Evolutionary conservation across 306 rosid genomes (phyloP).

Genomic region (Vigna unguiculata): DNA sequence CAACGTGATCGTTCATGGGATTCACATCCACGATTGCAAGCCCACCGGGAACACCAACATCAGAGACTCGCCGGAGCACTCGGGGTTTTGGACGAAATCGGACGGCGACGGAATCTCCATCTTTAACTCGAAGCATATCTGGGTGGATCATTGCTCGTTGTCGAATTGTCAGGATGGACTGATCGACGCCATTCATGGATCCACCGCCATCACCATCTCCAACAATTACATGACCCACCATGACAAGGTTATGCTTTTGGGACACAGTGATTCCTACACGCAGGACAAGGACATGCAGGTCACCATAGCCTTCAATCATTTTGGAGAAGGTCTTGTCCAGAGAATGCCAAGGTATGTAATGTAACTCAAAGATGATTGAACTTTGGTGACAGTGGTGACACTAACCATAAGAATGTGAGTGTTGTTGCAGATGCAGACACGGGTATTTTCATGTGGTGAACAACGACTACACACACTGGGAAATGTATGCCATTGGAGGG

Average conservation of each 20-base stretch:
- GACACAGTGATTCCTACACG: slow-evolving; percentile 79
- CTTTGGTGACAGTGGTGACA: too few species aligned
- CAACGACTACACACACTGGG: slow-evolving; percentile 96
- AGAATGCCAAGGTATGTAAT: slow-evolving; percentile 99
- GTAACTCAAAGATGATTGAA: too few species aligned
- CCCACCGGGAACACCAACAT: slow-evolving; percentile 66
- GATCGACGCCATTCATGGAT: slow-evolving; percentile 88
- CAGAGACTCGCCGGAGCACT: slow-evolving; percentile 74
- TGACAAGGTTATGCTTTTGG: slow-evolving; percentile 93
- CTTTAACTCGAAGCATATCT: slow-evolving; percentile 59
- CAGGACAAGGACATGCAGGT: slow-evolving; percentile 82
- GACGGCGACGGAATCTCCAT: slow-evolving; percentile 90
- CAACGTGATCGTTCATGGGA: slow-evolving; percentile 82
- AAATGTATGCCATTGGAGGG: slow-evolving; percentile 96
- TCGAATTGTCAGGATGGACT: slow-evolving; percentile 85
- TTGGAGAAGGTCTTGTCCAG: slow-evolving; percentile 94
- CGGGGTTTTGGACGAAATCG: slow-evolving; percentile 75
- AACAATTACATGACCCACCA: slow-evolving; percentile 92
- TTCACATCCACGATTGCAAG: slow-evolving; percentile 84
- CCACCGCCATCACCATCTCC: slow-evolving; percentile 82
- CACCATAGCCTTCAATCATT: slow-evolving; percentile 88
- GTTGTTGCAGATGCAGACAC: slow-evolving; percentile 73
- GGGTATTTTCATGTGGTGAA: slow-evolving; percentile 94
- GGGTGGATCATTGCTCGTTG: slow-evolving; percentile 88
- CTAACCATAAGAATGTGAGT: background rate